Evolutionary conservation across 176 grass and related monocot species (phyloP), one percentile per base, ranked within the genome.

Genomic region (Aegilops bicornis): DNA sequence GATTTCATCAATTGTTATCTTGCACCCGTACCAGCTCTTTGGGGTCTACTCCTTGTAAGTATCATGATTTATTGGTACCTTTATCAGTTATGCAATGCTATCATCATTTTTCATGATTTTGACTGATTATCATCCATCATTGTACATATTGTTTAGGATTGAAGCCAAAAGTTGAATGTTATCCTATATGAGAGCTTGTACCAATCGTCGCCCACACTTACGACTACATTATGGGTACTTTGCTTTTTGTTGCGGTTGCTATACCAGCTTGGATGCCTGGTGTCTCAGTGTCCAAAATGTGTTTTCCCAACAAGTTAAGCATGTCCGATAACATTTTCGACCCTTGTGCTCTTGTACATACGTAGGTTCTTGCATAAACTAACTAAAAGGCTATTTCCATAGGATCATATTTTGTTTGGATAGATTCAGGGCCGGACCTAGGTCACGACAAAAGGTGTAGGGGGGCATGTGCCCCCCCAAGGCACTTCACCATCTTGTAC

Each of bases 1-100:
- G 90, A 98, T 85, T 32, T 92, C 27, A 89, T 94, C 29, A 89
- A 96, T 8, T 94, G 87, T 82, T 98, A 88, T 25, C 90, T 98
- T 11, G 96, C 93, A 73, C 96, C 96, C 77, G 77, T 96, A 84
- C 92, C 92, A 63, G 87, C 93, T 73, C 93, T 93, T 7, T 98
- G 90, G 93, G 93, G 93, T 24, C 61, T 98, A 65, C 79, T 98
- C 32, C 91, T 85, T 89, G 92, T 96, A 91, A 81, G 82, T 92
- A 32, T 59, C 15, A 47, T 14, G 45, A 14, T 45, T 47, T 47
- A 65, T 63, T 10, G 35, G 13, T 36, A 4, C 36, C 60, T 10
- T 29, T 58, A 62, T 8, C 3, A 50, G 48, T 68, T 37, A 76
- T 64, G 3, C 39, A 81, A 6, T 11, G n/a, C 17, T 54, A 20